phyloP scores from a whole-genome alignment of 2,329 filamentous ascomycete genomes.

The Uncinocarpus reesii region DNA sequence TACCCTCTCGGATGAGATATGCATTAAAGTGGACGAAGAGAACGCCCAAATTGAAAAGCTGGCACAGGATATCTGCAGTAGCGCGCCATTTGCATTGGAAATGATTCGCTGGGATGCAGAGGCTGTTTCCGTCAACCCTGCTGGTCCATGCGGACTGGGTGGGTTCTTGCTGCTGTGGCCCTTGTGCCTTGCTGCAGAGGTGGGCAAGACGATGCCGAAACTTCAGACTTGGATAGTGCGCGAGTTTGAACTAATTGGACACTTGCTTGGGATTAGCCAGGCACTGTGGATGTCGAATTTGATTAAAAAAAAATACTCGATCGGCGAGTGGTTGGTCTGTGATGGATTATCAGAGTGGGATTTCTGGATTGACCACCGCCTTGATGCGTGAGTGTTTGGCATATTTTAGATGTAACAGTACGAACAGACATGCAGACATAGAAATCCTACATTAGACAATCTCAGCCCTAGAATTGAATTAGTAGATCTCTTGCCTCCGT shows the following conservation, averaged over 20 bases:
- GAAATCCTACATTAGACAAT: too few species aligned
- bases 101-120: slow-evolving; percentile 16
- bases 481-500: too few species aligned
- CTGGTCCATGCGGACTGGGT: slow-evolving; percentile 25
- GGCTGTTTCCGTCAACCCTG: slow-evolving; percentile 9
- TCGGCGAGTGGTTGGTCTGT: background rate
- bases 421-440: too few species aligned
- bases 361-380: background rate
- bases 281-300: slow-evolving; percentile 30
- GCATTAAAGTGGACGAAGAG: slow-evolving; percentile 24
- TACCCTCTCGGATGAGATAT: slow-evolving; percentile 19
- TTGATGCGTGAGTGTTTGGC: background rate
- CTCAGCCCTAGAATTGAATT: too few species aligned
- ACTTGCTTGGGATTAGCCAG: slow-evolving; percentile 31
- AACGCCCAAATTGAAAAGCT: slow-evolving; percentile 24
- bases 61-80: slow-evolving; percentile 30
- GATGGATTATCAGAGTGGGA: background rate
- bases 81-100: slow-evolving; percentile 30
- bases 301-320: slow-evolving; percentile 14
- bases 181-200: slow-evolving; percentile 28
- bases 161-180: slow-evolving; percentile 32
- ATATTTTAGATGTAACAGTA: too few species aligned
- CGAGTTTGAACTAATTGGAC: slow-evolving; percentile 27
- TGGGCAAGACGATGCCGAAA: slow-evolving; percentile 22
- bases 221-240: slow-evolving; percentile 27